phyloP scores from a whole-genome alignment of 108 stramenopile genomes.

The Conticribra guillardii region DNA sequence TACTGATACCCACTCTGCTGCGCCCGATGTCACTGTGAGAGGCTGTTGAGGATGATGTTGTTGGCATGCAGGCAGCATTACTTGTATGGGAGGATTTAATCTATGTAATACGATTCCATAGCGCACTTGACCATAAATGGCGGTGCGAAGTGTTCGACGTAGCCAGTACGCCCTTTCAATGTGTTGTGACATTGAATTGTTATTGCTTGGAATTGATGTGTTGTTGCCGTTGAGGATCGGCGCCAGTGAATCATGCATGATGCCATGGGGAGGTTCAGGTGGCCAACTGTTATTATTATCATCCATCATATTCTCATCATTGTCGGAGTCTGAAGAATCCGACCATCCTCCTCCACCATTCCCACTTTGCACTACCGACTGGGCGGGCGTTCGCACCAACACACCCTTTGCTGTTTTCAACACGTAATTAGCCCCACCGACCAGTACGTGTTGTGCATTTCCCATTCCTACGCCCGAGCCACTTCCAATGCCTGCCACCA shows the following conservation, averaged over 20 bases:
- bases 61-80: constrained; percentile 22
- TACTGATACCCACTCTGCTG: constrained; percentile 32
- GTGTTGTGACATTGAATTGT: constrained; percentile 12
- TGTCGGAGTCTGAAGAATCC: constrained; percentile 12
- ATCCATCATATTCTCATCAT: constrained; percentile 27
- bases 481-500: neutral
- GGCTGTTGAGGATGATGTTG: neutral
- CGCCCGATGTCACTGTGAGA: neutral
- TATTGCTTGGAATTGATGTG: neutral
- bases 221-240: neutral
- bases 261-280: neutral
- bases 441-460: constrained; percentile 1
- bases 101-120: constrained; percentile 74
- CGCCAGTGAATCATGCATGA: neutral
- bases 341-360: constrained; percentile 22
- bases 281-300: neutral
- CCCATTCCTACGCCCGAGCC: neutral
- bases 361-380: neutral
- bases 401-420: constrained; percentile 76
- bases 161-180: constrained; percentile 74
- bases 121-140: constrained; percentile 82
- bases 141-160: constrained; percentile 76
- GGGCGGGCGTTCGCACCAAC: constrained; percentile 59
- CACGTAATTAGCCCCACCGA: constrained; percentile 13
- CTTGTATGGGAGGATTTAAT: constrained; percentile 30